Evolutionary conservation across 805 yeast genomes (phyloP), one percentile per base, ranked within the genome.

Genomic region (Pichia californica): DNA sequence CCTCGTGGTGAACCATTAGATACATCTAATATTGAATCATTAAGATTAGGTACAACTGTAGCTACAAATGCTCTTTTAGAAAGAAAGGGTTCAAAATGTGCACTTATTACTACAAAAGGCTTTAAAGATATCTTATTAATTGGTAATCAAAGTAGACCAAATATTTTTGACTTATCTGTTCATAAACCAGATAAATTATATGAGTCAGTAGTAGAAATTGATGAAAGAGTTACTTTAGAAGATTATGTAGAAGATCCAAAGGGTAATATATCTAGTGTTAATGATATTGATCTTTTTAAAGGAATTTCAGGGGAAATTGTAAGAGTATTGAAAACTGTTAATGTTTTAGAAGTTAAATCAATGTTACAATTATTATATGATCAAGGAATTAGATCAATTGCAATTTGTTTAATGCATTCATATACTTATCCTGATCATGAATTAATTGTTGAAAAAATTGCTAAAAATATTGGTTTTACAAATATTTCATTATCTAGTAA

Each of bases 61-160:
- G 98, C 99, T 2, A 91, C 98, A 7, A 91, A 91, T 64, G 96
- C 98, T 1, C 71, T 93, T 28, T 70, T 91, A 47, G 98, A 91
- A 58, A 73, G 98, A 49, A 88, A 88, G 57, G 99, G 98, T 40
- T 94, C 88, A 45, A 68, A 79, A 27, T 89, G 94, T 53, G 94
- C 93, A 2, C 70, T 91, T 46, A 63, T 89, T 5, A 88, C 95
- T 3, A 86, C 97, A 14, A 83, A 79, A 54, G 99, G 97, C 0
- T 91, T 88, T 64, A 77, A 77, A 52, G 97, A 91, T 57, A 79
- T 85, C 31, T 67, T 91, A 48, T 63, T 70, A 2, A 89, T 91
- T 52, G 98, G 98, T 3, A 88, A 87, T 57, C 98, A 91, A 61
- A 77, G 95, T 2, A 72, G 98, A 54, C 98, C 98, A 2, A 72